phyloP scores from a whole-genome alignment of 306 rosid genomes.

The Fragaria ananassa region DNA sequence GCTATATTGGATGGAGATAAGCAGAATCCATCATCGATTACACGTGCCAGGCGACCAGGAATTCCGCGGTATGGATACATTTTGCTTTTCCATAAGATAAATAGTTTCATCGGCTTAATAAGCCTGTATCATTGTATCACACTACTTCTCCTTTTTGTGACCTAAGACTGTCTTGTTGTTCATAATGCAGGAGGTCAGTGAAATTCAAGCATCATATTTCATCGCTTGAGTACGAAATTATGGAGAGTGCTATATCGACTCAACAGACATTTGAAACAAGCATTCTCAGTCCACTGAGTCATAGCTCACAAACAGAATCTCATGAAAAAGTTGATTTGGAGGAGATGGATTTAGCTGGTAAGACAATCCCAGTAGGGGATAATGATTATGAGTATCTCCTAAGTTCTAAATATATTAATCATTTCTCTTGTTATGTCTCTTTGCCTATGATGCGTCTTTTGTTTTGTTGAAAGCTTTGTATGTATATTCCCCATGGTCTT shows the following conservation, averaged over 20 bases:
- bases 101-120: constrained; percentile 11
- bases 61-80: constrained; percentile 44
- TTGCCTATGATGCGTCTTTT: neutral
- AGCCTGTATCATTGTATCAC: constrained; percentile 2
- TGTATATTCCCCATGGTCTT: neutral
- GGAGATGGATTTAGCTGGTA: constrained; percentile 48
- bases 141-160: constrained; percentile 22
- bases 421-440: neutral
- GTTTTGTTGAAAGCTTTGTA: neutral
- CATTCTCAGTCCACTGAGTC: constrained; percentile 29
- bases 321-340: constrained; percentile 21
- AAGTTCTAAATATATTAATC: neutral
- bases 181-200: constrained; percentile 45
- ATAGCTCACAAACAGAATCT: constrained; percentile 27
- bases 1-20: constrained; percentile 36
- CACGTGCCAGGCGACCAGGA: constrained; percentile 65
- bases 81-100: neutral
- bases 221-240: constrained; percentile 20
- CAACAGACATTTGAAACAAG: constrained; percentile 46
- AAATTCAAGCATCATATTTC: constrained; percentile 62
- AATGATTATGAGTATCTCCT: neutral
- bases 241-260: constrained; percentile 35
- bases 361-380: constrained; percentile 8
- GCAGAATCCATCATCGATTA: constrained; percentile 33
- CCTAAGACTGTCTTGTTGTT: constrained; percentile 20